A percentile compares a stretch with the other conserved stretches of the same genome.
Conservation (phyloP, 129 eudicot genomes). For the Pseudognaphalium luteoalbum region DNA sequence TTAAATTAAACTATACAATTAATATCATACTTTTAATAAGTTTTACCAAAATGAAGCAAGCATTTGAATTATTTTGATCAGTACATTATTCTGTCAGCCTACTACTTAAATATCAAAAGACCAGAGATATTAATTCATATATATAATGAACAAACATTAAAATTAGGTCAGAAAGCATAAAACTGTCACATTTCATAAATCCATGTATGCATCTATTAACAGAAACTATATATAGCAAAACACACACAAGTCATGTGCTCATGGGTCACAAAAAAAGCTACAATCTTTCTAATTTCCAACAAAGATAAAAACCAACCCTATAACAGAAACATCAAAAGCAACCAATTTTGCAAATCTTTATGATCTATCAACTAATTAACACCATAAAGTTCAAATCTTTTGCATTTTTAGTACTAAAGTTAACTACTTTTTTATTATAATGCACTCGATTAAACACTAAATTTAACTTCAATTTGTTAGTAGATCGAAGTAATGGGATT, state of each 20-base stretch:
- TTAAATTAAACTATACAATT: background rate
- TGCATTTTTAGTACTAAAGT: background rate
- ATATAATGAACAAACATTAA: background rate
- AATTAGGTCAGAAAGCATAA: constrained; percentile 6
- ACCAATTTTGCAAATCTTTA: constrained; percentile 10
- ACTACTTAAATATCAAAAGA: background rate
- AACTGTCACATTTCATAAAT: background rate
- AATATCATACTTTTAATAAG: background rate
- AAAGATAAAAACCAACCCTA: constrained; percentile 21
- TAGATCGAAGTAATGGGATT: constrained; percentile 7
- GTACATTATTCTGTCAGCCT: background rate
- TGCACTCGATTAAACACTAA: background rate
- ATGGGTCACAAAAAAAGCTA: constrained; percentile 5
- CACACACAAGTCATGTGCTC: constrained; percentile 19
- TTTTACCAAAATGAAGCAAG: constrained; percentile 5
- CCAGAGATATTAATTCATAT: background rate
- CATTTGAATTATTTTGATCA: background rate
- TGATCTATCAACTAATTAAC: constrained; percentile 12
- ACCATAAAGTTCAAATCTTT: constrained; percentile 23
- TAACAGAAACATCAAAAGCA: constrained; percentile 6
- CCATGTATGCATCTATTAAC: constrained; percentile 7
- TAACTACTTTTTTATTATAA: background rate
- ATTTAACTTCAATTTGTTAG: background rate
- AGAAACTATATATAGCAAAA: background rate
- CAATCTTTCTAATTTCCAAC: constrained; percentile 7